Evolutionary conservation across 2,329 filamentous ascomycete genomes (phyloP).

Genomic region (Fusarium sp.): DNA sequence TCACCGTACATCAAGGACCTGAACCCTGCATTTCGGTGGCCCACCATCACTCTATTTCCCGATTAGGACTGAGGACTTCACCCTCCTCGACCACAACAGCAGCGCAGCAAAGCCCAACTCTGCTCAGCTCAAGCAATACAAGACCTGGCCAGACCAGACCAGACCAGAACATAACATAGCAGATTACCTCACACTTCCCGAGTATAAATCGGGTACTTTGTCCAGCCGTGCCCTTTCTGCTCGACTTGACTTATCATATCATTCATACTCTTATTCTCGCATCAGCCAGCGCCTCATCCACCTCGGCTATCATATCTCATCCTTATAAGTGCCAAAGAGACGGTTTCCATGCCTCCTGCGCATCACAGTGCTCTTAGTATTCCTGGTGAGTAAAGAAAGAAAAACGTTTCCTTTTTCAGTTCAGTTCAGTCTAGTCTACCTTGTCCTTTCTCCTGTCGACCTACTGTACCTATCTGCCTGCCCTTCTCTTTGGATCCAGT

Average conservation of each 20-base stretch:
- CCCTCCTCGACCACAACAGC: slow-evolving; percentile 3
- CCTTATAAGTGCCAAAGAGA: slow-evolving; percentile 31
- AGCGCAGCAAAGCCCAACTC: not conserved
- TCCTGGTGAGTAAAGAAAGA: slow-evolving; percentile 35
- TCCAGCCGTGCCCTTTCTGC: slow-evolving; percentile 8
- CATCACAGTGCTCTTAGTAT: slow-evolving; percentile 34
- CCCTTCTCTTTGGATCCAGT: not conserved
- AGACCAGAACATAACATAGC: not conserved
- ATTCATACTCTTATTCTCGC: not conserved
- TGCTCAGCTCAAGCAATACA: slow-evolving; percentile 13
- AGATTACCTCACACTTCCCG: not conserved
- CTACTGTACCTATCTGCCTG: not conserved
- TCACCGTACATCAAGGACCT: slow-evolving; percentile 35
- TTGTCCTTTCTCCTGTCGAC: slow-evolving; percentile 4
- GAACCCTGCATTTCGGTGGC: slow-evolving; percentile 37
- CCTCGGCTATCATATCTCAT: slow-evolving; percentile 6
- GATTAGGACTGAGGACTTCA: slow-evolving; percentile 19
- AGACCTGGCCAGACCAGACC: not conserved
- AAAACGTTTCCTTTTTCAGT: not conserved
- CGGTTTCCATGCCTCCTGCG: slow-evolving; percentile 43
- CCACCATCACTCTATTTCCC: slow-evolving; percentile 27
- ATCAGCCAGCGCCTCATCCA: not conserved
- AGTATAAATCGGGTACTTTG: slow-evolving; percentile 28
- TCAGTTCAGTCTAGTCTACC: not conserved
- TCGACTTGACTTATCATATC: slow-evolving; percentile 4